Conservation (phyloP, 2,329 filamentous ascomycete species). For the Stachybotrys echinatus region DNA sequence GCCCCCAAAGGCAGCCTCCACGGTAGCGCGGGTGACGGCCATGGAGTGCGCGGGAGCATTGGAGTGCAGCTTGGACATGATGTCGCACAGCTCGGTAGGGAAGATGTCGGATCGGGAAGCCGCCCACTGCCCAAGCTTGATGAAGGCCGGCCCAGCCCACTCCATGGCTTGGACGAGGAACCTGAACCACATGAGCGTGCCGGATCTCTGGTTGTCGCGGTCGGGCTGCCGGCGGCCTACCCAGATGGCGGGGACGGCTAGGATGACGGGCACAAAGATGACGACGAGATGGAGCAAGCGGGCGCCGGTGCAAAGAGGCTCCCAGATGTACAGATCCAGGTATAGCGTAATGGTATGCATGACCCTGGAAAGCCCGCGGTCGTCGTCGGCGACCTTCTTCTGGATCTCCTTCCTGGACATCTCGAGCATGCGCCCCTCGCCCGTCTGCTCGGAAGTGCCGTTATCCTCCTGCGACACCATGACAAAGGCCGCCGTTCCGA, state of each 20-base stretch:
- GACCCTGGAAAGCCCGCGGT: constrained; percentile 53
- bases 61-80: constrained; percentile 94
- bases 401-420: constrained; percentile 72
- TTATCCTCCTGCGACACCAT: constrained; percentile 52
- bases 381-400: constrained; percentile 59
- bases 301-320: constrained; percentile 80
- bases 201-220: constrained; percentile 68
- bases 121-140: constrained; percentile 99
- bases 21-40: constrained; percentile 69
- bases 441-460: constrained; percentile 51
- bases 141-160: constrained; percentile 88
- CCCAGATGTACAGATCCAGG: constrained; percentile 69
- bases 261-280: constrained; percentile 88
- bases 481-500: constrained; percentile 54
- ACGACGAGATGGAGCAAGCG: constrained; percentile 82
- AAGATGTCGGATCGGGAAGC: constrained; percentile 96
- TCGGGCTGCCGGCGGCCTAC: constrained; percentile 60
- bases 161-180: constrained; percentile 90
- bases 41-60: constrained; percentile 90
- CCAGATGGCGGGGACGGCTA: constrained; percentile 76
- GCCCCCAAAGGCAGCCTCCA: constrained; percentile 76
- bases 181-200: constrained; percentile 90
- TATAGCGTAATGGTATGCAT: constrained; percentile 58
- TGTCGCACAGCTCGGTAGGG: constrained; percentile 81
- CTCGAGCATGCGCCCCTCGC: constrained; percentile 82